A percentile compares a stretch with the other conserved stretches of the same genome.
phyloP scores from a whole-genome alignment of 2,329 filamentous ascomycete species.

The Bipolaris oryzae region DNA sequence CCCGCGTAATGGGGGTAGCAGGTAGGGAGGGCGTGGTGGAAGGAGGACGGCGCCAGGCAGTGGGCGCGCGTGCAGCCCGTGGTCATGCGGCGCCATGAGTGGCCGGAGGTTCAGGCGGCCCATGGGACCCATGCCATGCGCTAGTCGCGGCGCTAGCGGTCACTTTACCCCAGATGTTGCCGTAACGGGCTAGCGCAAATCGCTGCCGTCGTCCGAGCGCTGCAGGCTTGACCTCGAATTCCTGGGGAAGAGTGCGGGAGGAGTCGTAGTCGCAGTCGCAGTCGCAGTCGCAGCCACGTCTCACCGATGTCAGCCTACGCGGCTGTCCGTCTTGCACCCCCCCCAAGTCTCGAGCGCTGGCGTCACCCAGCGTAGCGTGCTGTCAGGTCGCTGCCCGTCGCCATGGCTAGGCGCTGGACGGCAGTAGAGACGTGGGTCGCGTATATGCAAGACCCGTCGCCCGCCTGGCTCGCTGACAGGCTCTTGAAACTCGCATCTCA shows the following conservation, averaged over 20 bases:
- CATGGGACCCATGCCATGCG: constrained; percentile 12
- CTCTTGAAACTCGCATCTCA: constrained; percentile 35
- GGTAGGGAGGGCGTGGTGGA: neutral
- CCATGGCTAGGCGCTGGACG: constrained; percentile 32
- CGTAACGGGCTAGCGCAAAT: constrained; percentile 20
- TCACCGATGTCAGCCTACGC: constrained; percentile 12
- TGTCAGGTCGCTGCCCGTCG: constrained; percentile 27
- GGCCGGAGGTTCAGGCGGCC: constrained; percentile 15
- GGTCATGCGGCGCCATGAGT: constrained; percentile 21
- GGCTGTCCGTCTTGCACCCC: neutral
- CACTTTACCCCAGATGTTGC: constrained; percentile 20
- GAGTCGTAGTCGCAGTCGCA: neutral
- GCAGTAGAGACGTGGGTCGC: constrained; percentile 22
- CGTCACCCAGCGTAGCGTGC: constrained; percentile 21
- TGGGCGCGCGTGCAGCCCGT: constrained; percentile 4
- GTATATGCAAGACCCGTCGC: constrained; percentile 26
- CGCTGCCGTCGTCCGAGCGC: constrained; percentile 15
- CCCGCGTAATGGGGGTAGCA: constrained; percentile 27
- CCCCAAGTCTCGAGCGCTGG: neutral
- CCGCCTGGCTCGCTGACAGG: constrained; percentile 24
- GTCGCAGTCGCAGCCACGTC: neutral
- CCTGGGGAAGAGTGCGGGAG: constrained; percentile 15
- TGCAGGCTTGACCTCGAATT: constrained; percentile 17
- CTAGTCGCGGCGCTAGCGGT: constrained; percentile 18
- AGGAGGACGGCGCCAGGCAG: neutral